Evolutionary conservation across 176 grass and related monocot species (phyloP).

Genomic region (Sorghum bicolor): Sorghum_bicolor_NCBIv3 NC_012877.2:7945001-7945500

Average conservation of each 20-base stretch:
- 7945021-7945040: too few relatives aligned
- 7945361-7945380: conserved; percentile 62
- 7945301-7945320: conserved; percentile 41
- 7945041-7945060: too few relatives aligned
- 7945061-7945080: too few relatives aligned
- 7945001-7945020: too few relatives aligned
- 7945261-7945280: conserved; percentile 15
- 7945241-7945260: neutral
- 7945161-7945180: neutral
- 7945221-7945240: neutral
- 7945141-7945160: neutral
- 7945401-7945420: conserved; percentile 61
- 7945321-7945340: neutral
- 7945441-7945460: neutral
- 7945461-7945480: neutral
- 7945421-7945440: conserved; percentile 21
- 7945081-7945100: too few relatives aligned
- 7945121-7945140: conserved; percentile 19
- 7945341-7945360: neutral
- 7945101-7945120: too few relatives aligned
- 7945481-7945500: conserved; percentile 48
- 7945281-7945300: conserved; percentile 21
- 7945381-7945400: conserved; percentile 54
- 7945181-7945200: neutral
- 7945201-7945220: neutral